A percentile compares a stretch with the other conserved stretches of the same genome.
phyloP scores from a whole-genome alignment of 1,284 basidiomycete species.

The Irpex sp. region DNA sequence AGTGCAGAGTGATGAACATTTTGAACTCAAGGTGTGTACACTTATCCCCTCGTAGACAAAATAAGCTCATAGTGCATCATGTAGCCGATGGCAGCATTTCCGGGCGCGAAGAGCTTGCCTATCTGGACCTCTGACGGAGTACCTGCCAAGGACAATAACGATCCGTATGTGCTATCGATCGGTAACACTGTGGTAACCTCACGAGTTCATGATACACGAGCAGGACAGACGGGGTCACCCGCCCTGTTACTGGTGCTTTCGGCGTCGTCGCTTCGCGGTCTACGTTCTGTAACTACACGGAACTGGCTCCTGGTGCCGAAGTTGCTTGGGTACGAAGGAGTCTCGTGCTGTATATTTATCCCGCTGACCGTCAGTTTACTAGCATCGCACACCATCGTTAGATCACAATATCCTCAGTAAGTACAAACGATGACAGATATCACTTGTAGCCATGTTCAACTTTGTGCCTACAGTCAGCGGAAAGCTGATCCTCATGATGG shows the following conservation, averaged over 20 bases:
- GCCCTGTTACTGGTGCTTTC: constrained; percentile 35
- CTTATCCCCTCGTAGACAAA: too few relatives aligned
- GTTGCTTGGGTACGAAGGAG: constrained; percentile 43
- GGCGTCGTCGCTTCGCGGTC: constrained; percentile 45
- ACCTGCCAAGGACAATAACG: constrained; percentile 55
- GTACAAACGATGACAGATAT: constrained; percentile 13
- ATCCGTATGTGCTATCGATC: constrained; percentile 21
- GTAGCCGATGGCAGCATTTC: constrained; percentile 13
- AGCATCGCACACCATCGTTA: constrained; percentile 48
- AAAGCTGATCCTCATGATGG: constrained; percentile 49
- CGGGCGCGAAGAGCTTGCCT: constrained; percentile 25
- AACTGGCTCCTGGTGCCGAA: constrained; percentile 49
- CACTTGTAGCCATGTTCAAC: background rate
- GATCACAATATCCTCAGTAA: constrained; percentile 60
- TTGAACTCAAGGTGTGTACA: background rate
- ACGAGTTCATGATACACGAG: background rate
- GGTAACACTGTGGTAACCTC: background rate
- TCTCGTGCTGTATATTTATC: background rate
- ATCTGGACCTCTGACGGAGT: constrained; percentile 51
- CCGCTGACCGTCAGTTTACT: background rate
- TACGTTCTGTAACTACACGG: constrained; percentile 49
- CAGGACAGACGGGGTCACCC: constrained; percentile 49
- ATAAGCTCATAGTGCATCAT: background rate
- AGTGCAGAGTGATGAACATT: constrained; percentile 19
- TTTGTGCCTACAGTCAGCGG: constrained; percentile 41